Percentiles rank a stretch among this genome's conserved stretches.
Conservation (phyloP, 495 filamentous ascomycete genomes). For the Penicillium malachiteum region DNA sequence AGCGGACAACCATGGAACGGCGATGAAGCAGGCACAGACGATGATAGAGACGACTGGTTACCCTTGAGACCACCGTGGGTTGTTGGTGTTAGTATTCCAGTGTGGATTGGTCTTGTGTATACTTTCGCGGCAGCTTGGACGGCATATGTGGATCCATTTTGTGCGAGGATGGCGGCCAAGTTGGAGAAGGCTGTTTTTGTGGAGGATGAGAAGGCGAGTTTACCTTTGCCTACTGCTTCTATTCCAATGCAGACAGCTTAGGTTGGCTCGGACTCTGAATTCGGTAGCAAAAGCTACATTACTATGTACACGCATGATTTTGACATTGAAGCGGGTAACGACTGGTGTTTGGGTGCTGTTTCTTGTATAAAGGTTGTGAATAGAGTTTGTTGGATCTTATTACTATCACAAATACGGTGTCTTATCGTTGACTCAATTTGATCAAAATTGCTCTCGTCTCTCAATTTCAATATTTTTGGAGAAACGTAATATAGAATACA, state of each 20-base stretch:
- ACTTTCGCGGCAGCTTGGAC: conserved; percentile 61
- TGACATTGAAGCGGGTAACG: too few relatives aligned
- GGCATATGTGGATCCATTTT: conserved; percentile 62
- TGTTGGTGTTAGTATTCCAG: conserved; percentile 48
- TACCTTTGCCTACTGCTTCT: conserved; percentile 37
- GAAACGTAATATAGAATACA: too few relatives aligned
- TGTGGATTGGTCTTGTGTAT: conserved; percentile 61
- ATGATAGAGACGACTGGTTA: conserved; percentile 33
- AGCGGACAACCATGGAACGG: conserved; percentile 50
- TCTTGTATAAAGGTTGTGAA: too few relatives aligned
- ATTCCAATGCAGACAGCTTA: conserved; percentile 28
- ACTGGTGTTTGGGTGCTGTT: too few relatives aligned
- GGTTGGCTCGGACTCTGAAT: not conserved
- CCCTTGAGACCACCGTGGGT: conserved; percentile 41
- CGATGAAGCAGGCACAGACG: conserved; percentile 46
- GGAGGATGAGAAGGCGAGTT: conserved; percentile 47
- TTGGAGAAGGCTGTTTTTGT: conserved; percentile 55
- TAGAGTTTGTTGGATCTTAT: too few relatives aligned
- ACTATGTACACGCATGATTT: not conserved
- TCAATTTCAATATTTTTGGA: too few relatives aligned
- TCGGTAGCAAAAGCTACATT: not conserved
- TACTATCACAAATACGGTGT: too few relatives aligned
- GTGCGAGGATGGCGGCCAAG: conserved; percentile 58
- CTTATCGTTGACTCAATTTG: too few relatives aligned
- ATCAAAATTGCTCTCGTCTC: too few relatives aligned